These are phyloP conservation scores for Paecilomyces sp. DNA, from an alignment of 2,329 filamentous ascomycete genomes.

Conservation along the genomic window DNA sequence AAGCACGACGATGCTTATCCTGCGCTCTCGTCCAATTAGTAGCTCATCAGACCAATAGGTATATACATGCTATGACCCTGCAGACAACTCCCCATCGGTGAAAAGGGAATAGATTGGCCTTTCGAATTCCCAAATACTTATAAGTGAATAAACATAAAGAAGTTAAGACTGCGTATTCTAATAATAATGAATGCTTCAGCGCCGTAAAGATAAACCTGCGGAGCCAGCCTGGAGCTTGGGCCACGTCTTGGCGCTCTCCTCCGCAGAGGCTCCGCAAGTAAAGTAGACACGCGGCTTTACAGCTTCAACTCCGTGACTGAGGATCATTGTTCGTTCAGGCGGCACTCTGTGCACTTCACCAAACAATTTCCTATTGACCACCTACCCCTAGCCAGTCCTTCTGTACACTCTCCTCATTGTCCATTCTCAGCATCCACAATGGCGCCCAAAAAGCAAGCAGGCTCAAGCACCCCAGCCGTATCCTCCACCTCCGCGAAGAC, in stretches of 20 bases:
- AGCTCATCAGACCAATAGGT: no score
- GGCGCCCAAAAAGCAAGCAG: slow-evolving; percentile 23
- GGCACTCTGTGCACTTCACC: background rate
- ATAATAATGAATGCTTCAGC: no score
- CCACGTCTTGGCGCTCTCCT: background rate
- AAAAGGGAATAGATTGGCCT: background rate
- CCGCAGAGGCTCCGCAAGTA: background rate
- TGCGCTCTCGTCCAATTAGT: no score
- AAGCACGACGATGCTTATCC: no score
- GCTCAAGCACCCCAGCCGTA: slow-evolving; percentile 14
- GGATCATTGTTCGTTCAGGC: background rate
- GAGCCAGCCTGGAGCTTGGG: background rate
- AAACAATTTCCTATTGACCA: background rate
- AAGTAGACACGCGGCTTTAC: background rate
- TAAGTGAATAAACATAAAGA: no score
- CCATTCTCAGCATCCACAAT: slow-evolving; percentile 9
- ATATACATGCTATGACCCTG: no score
- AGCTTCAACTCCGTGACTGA: background rate
- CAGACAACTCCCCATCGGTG: background rate
- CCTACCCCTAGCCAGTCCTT: slow-evolving; percentile 11
- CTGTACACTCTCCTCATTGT: slow-evolving; percentile 1
- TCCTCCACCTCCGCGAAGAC: slow-evolving; percentile 15
- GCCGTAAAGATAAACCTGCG: no score
- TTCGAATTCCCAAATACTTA: no score
- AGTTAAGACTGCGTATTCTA: no score